A percentile compares a stretch with the other conserved stretches of the same genome.
These are phyloP conservation scores for Aspergillus baeticus DNA, from an alignment of 495 filamentous ascomycete species.

Conservation along the genomic window DNA sequence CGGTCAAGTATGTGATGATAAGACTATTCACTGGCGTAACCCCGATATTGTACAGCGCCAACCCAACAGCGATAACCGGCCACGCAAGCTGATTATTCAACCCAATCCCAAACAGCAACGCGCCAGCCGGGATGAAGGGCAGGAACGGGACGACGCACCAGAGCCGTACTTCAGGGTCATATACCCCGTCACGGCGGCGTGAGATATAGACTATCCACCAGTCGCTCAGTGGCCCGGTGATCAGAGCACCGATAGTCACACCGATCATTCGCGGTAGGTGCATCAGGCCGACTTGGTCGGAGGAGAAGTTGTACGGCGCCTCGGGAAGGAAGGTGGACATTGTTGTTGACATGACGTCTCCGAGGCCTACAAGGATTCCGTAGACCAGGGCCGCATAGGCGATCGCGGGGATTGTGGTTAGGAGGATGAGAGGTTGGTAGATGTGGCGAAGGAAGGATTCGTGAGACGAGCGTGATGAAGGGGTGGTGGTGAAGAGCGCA, in stretches of 20 bases:
- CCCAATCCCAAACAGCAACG: slow-evolving; percentile 26
- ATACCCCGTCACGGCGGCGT: slow-evolving; percentile 26
- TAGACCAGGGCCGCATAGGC: slow-evolving; percentile 28
- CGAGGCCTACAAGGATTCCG: slow-evolving; percentile 25
- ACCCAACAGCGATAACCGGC: slow-evolving; percentile 25
- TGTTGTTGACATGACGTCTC: slow-evolving; percentile 26
- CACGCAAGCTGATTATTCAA: slow-evolving; percentile 19
- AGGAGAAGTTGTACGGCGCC: slow-evolving; percentile 32
- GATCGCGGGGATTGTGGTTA: slow-evolving; percentile 23
- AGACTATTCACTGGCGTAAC: slow-evolving; percentile 1
- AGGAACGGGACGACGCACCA: slow-evolving; percentile 13
- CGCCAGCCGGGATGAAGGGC: slow-evolving; percentile 18
- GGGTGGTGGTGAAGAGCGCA: background rate
- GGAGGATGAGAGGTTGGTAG: background rate
- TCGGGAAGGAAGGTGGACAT: slow-evolving; percentile 23
- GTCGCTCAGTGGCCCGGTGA: slow-evolving; percentile 31
- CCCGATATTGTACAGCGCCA: slow-evolving; percentile 27
- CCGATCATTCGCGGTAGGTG: slow-evolving; percentile 32
- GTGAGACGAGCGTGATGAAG: background rate
- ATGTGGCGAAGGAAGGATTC: background rate
- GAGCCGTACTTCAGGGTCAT: slow-evolving; percentile 28
- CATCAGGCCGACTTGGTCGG: slow-evolving; percentile 32
- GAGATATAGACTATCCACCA: slow-evolving; percentile 24
- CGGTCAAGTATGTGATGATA: slow-evolving; percentile 25
- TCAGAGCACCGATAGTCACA: slow-evolving; percentile 16